Evolutionary conservation across 345 rosid species (phyloP).

Genomic region (Dipteronia dyeriana): DNA sequence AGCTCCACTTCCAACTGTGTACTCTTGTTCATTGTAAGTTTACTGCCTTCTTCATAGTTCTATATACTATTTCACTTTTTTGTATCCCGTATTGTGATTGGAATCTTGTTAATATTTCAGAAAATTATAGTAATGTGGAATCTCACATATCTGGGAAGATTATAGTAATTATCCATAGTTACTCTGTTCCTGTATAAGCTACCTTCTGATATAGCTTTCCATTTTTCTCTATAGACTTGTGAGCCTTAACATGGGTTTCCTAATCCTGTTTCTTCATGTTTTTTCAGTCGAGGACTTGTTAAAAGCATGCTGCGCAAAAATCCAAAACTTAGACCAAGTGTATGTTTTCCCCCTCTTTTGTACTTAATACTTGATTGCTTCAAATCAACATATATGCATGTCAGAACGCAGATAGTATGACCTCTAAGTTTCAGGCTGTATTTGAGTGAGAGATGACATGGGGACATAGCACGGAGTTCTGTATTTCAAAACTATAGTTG

Average conservation of each 20-base stretch:
- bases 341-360: slow-evolving; percentile 34
- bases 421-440: background rate
- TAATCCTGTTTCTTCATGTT: slow-evolving; percentile 15
- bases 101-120: slow-evolving; percentile 3
- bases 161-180: background rate
- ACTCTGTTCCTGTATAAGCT: too few relatives aligned
- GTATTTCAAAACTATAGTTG: background rate
- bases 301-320: slow-evolving; percentile 97
- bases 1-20: slow-evolving; percentile 90
- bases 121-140: background rate
- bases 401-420: background rate
- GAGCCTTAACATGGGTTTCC: background rate
- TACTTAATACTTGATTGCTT: background rate
- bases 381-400: background rate
- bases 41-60: slow-evolving; percentile 4
- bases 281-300: slow-evolving; percentile 81
- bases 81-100: background rate
- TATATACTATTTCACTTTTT: background rate
- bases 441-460: background rate
- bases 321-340: slow-evolving; percentile 93
- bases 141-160: background rate
- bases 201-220: background rate
- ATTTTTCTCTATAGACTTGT: background rate
- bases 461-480: background rate
- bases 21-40: slow-evolving; percentile 85